phyloP scores from a whole-genome alignment of 2,329 filamentous ascomycete species.

The Hortaea werneckii region DNA sequence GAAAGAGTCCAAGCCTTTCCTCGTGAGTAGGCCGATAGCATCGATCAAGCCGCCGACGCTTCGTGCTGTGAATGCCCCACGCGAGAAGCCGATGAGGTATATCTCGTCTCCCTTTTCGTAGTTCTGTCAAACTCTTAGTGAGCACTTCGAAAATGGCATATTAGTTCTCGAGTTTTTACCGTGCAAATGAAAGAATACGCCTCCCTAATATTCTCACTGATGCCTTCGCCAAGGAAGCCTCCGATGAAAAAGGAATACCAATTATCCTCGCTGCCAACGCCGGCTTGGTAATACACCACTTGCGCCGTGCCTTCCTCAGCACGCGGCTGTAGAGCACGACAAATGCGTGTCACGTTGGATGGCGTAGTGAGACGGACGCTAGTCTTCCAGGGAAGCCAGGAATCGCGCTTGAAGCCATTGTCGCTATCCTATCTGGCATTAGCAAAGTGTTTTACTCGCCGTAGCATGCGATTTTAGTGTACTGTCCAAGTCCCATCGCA shows the following conservation, averaged over 20 bases:
- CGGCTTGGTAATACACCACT: constrained; percentile 22
- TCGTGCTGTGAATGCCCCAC: constrained; percentile 33
- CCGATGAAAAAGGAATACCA: constrained; percentile 10
- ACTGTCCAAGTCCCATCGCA: constrained; percentile 12
- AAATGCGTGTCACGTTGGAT: constrained; percentile 17
- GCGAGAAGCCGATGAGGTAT: constrained; percentile 34
- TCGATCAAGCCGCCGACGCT: constrained; percentile 32
- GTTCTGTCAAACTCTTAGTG: constrained; percentile 31
- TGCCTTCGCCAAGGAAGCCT: constrained; percentile 17
- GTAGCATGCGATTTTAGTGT: neutral
- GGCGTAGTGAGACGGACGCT: constrained; percentile 7
- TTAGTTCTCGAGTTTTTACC: neutral
- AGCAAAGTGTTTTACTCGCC: neutral
- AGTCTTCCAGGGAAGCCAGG: constrained; percentile 3
- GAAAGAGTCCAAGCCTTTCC: constrained; percentile 15
- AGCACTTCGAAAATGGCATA: neutral
- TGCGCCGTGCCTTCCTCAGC: constrained; percentile 13
- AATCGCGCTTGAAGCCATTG: constrained; percentile 7
- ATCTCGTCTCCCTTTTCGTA: constrained; percentile 37
- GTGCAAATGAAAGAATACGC: constrained; percentile 50
- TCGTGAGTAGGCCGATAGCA: constrained; percentile 31
- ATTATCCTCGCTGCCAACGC: constrained; percentile 14
- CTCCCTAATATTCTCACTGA: constrained; percentile 43
- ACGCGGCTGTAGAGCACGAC: constrained; percentile 13
- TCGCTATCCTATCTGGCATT: constrained; percentile 5